Conservation (phyloP, 768 basidiomycete genomes). For the Leccinum imitatum region DNA sequence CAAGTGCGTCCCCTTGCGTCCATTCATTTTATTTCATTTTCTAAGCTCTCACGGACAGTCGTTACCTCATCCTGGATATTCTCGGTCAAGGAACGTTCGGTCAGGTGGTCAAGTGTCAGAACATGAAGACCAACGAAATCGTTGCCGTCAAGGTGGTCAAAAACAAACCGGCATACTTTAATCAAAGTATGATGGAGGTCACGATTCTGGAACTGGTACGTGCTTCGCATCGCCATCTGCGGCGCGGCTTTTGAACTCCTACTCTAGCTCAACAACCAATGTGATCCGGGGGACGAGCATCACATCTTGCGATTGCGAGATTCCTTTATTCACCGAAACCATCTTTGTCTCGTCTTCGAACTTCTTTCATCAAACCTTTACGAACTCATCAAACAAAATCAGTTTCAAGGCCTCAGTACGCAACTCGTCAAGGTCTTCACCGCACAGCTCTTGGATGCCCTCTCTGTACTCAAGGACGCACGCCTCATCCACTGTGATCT, state of each 20-base stretch:
- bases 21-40: neutral
- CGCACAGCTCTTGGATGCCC: conserved; percentile 87
- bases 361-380: conserved; percentile 96
- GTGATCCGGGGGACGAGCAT: conserved; percentile 92
- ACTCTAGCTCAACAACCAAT: conserved; percentile 86
- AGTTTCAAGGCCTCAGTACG: conserved; percentile 95
- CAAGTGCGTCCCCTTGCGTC: conserved; percentile 59
- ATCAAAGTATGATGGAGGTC: conserved; percentile 99
- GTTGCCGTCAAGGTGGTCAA: conserved; percentile 99
- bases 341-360: conserved; percentile 97
- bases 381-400: conserved; percentile 99
- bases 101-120: conserved; percentile 99
- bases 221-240: conserved; percentile 17
- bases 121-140: conserved; percentile 98
- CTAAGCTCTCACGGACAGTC: conserved; percentile 41
- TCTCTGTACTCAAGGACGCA: conserved; percentile 92
- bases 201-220: conserved; percentile 93
- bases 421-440: conserved; percentile 99
- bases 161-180: conserved; percentile 99
- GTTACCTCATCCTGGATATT: conserved; percentile 94
- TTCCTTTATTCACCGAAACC: conserved; percentile 94
- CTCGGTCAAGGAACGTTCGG: conserved; percentile 99
- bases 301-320: conserved; percentile 94
- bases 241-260: conserved; percentile 2
- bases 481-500: conserved; percentile 97